Conservation (phyloP, 768 basidiomycete genomes). For the Clitopilus hobsonii region DNA sequence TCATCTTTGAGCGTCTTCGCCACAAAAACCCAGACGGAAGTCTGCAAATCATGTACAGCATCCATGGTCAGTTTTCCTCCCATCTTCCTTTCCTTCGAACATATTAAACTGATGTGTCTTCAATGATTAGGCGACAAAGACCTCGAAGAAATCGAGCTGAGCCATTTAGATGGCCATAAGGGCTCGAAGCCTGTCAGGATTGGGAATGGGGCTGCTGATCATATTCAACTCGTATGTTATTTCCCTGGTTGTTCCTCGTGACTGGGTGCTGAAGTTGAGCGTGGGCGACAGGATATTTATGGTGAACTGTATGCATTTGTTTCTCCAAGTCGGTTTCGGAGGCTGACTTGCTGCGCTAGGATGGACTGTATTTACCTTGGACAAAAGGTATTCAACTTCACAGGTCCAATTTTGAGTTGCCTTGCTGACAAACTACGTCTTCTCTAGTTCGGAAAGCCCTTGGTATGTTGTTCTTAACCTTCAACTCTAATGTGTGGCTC, state of each 20-base stretch:
- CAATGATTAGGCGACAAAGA: slow-evolving; percentile 59
- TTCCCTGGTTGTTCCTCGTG: too few species aligned
- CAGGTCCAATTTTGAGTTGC: not conserved
- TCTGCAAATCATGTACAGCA: slow-evolving; percentile 96
- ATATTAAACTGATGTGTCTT: not conserved
- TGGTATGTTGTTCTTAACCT: slow-evolving; percentile 39
- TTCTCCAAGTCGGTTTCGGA: not conserved
- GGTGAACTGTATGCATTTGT: slow-evolving; percentile 69
- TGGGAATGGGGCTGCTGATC: slow-evolving; percentile 94
- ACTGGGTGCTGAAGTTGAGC: not conserved
- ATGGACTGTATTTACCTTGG: slow-evolving; percentile 97
- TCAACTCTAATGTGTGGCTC: not conserved
- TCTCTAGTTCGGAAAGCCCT: slow-evolving; percentile 65
- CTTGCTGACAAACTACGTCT: not conserved
- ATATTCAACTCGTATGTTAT: slow-evolving; percentile 74
- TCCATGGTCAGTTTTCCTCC: slow-evolving; percentile 55
- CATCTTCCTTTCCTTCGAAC: not conserved
- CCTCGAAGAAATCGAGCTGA: slow-evolving; percentile 77
- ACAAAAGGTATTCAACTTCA: slow-evolving; percentile 65
- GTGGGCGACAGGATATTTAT: slow-evolving; percentile 79
- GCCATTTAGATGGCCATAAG: slow-evolving; percentile 86
- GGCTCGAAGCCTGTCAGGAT: slow-evolving; percentile 84
- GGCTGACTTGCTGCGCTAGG: slow-evolving; percentile 28
- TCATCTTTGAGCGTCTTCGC: slow-evolving; percentile 79
- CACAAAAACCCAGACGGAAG: slow-evolving; percentile 88